Evolutionary conservation across 495 filamentous ascomycete species (phyloP).

Genomic region (Darksidea phi): DNA sequence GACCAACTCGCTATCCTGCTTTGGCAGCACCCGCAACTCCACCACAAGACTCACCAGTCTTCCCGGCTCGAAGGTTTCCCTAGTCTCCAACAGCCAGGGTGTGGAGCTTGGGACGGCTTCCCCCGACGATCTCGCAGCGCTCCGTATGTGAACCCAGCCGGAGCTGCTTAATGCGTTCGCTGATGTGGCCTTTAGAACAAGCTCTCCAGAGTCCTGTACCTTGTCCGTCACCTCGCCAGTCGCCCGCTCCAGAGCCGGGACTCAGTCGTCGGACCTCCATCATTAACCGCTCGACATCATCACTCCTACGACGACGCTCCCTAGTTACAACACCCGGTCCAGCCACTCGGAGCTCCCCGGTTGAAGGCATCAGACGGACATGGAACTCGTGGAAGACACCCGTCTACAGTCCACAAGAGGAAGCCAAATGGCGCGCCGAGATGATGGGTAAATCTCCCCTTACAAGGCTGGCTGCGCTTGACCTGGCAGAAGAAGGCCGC

Average conservation of each 20-base stretch:
- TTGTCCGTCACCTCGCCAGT: slow-evolving; percentile 9
- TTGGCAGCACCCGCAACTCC: slow-evolving; percentile 13
- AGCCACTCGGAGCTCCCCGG: slow-evolving; percentile 37
- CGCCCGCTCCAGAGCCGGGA: background rate
- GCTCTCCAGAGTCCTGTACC: slow-evolving; percentile 13
- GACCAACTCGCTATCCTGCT: slow-evolving; percentile 20
- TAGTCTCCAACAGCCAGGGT: slow-evolving; percentile 20
- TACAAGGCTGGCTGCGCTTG: slow-evolving; percentile 33
- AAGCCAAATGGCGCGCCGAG: slow-evolving; percentile 27
- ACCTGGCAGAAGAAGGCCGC: slow-evolving; percentile 32
- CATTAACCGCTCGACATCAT: slow-evolving; percentile 24
- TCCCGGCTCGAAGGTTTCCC: slow-evolving; percentile 27
- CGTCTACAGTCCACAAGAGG: background rate
- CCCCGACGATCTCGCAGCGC: slow-evolving; percentile 41
- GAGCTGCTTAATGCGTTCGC: background rate
- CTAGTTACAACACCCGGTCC: slow-evolving; percentile 36
- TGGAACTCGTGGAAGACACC: slow-evolving; percentile 28
- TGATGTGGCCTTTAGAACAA: slow-evolving; percentile 16
- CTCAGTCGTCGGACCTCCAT: slow-evolving; percentile 4
- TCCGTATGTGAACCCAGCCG: slow-evolving; percentile 27
- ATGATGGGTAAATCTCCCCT: slow-evolving; percentile 31
- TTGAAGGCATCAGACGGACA: slow-evolving; percentile 30
- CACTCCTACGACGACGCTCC: slow-evolving; percentile 35
- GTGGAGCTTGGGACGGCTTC: slow-evolving; percentile 42
- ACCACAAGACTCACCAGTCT: slow-evolving; percentile 16